phyloP scores from a whole-genome alignment of 345 rosid species.

The Geranium rotundifolium region DNA sequence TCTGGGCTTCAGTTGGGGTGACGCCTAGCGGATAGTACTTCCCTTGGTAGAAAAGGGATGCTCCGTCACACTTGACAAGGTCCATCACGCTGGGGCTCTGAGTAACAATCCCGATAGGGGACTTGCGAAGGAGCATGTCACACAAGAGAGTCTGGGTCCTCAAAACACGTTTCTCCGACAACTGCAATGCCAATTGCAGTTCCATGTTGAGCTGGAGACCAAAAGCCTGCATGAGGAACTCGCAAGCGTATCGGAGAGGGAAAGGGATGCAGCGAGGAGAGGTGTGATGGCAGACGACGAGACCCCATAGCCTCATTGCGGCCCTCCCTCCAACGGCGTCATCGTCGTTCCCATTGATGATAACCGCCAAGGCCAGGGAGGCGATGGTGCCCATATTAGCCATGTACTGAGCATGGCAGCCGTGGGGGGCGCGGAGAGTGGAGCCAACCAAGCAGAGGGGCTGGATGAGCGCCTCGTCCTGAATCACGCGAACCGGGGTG shows the following conservation, averaged over 20 bases:
- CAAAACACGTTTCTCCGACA: constrained; percentile 80
- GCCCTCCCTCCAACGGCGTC: constrained; percentile 62
- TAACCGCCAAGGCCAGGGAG: constrained; percentile 80
- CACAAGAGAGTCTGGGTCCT: constrained; percentile 90
- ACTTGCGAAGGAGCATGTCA: constrained; percentile 96
- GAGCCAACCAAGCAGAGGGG: constrained; percentile 94
- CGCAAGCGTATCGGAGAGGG: constrained; percentile 93
- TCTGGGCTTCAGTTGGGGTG: constrained; percentile 77
- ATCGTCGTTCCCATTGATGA: constrained; percentile 77
- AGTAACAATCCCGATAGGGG: constrained; percentile 85
- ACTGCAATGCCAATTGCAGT: constrained; percentile 76
- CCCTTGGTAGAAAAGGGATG: constrained; percentile 82
- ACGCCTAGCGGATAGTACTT: constrained; percentile 66
- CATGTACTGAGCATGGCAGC: constrained; percentile 96
- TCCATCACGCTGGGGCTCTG: constrained; percentile 97
- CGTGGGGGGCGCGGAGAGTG: constrained; percentile 93
- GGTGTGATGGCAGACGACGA: constrained; percentile 98
- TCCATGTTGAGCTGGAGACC: constrained; percentile 98
- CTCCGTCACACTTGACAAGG: constrained; percentile 91
- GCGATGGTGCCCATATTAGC: constrained; percentile 90
- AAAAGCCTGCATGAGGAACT: constrained; percentile 95
- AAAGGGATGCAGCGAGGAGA: constrained; percentile 81
- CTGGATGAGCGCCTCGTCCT: constrained; percentile 71
- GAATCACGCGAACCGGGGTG: constrained; percentile 43
- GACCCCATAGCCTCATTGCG: constrained; percentile 84